phyloP scores from a whole-genome alignment of 179 eudicot genomes.

The Beta macrorhiza region DNA sequence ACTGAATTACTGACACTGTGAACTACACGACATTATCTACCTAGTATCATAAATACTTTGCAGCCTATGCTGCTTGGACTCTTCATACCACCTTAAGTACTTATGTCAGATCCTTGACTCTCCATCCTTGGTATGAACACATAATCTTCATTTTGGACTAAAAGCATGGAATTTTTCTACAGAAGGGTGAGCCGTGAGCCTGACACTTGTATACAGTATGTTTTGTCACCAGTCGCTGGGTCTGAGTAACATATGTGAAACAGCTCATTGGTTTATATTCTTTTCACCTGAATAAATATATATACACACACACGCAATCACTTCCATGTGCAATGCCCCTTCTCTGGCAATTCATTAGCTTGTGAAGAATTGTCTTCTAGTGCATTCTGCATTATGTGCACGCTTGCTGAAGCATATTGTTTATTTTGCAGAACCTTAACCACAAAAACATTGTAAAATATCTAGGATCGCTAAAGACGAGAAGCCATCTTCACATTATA shows the following conservation, averaged over 20 bases:
- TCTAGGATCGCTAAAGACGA: constrained; percentile 95
- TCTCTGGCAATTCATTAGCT: not conserved
- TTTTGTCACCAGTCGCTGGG: too few relatives aligned
- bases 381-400: not conserved
- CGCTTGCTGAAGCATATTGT: constrained; percentile 16
- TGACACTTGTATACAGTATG: too few relatives aligned
- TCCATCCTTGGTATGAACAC: too few relatives aligned
- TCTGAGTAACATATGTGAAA: too few relatives aligned
- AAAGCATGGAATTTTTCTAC: too few relatives aligned
- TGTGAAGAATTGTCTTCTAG: not conserved
- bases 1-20: constrained; percentile 2
- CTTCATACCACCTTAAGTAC: too few relatives aligned
- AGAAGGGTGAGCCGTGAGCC: too few relatives aligned
- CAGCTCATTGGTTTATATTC: not conserved
- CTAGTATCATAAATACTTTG: not conserved
- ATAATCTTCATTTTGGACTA: too few relatives aligned
- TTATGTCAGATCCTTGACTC: too few relatives aligned
- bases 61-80: not conserved
- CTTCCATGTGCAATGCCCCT: not conserved
- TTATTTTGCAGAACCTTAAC: constrained; percentile 76
- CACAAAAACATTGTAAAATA: constrained; percentile 98
- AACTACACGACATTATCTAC: constrained; percentile 2
- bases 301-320: not conserved
- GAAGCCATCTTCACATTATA: constrained; percentile 89
- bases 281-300: not conserved